Evolutionary conservation across 73 alveolate species (phyloP), one percentile per base, ranked within the genome.

Genomic region (Paramecium primaurelia): DNA sequence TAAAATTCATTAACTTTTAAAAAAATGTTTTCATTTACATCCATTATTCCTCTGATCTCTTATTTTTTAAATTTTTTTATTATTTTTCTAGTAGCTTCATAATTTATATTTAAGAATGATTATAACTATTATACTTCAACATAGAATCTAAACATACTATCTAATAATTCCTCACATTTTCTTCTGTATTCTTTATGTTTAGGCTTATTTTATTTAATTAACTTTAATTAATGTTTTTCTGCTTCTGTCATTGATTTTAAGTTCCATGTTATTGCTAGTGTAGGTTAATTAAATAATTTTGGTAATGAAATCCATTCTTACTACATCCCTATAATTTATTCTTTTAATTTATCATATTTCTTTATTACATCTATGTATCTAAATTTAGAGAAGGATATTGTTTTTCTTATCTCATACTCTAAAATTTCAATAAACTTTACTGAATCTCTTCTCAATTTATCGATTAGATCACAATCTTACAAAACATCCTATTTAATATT

Each of bases 11-110:
- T 18, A 14, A 80, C 75, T 49, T 47, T 80, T 26, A 1, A 5
- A 45, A 80, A 80, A 25, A 42, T 59, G n/a, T 45, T 36, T 20
- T 40, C 75, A 10, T 49, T 49, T 80, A 32, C 47, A 0, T 49
- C 44, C 11, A 25, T 6, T 26, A 80, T 26, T 8, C 91, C 91
- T 80, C 91, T 80, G 0, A 80, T 32, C 18, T 45, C 37, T 22
- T 80, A 28, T 80, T 80, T 80, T 47, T 80, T 80, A 80, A 42
- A 80, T 16, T 80, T 80, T 36, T 80, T 80, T 11, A 45, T 32
- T 45, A 80, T 80, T 80, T 80, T 80, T 80, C 91, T 80, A 3
- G 73, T 45, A 18, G 77, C 91, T 80, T 80, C 91, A 10, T 14
- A 22, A 47, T 80, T 80, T 6, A 47, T 49, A 14, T 47, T 8